A percentile compares a stretch with the other conserved stretches of the same genome.
Conservation (phyloP, 305 asterid genomes). For the Plantago coronopus region DNA sequence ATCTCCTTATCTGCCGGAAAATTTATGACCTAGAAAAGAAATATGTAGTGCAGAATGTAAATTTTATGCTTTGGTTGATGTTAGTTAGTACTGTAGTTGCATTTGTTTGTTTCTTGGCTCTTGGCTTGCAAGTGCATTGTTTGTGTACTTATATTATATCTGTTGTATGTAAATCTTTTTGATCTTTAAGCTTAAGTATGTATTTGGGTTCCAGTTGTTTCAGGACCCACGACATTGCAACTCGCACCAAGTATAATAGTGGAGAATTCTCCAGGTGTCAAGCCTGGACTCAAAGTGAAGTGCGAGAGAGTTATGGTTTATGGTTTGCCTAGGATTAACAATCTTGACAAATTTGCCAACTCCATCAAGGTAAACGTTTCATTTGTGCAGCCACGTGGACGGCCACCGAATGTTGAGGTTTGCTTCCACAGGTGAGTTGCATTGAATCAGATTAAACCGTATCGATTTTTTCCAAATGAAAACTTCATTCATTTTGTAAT, state of each 20-base stretch:
- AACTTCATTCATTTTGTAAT: neutral
- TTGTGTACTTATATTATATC: neutral
- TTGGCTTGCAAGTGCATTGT: neutral
- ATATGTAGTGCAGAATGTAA: neutral
- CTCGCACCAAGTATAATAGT: constrained; percentile 54
- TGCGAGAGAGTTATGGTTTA: constrained; percentile 67
- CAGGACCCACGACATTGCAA: constrained; percentile 37
- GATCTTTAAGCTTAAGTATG: neutral
- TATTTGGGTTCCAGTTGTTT: constrained; percentile 49
- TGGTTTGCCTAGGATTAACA: constrained; percentile 59
- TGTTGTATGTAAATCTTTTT: neutral
- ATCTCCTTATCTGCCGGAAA: too few species aligned
- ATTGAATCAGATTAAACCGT: constrained; percentile 8
- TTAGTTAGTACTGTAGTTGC: too few species aligned
- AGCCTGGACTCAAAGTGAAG: constrained; percentile 61
- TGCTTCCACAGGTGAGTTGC: constrained; percentile 86
- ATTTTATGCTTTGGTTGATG: neutral
- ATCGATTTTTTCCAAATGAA: neutral
- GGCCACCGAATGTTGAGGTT: constrained; percentile 45
- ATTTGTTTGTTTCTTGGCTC: too few species aligned
- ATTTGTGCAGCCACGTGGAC: constrained; percentile 35
- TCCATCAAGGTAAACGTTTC: constrained; percentile 63
- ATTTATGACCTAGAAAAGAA: too few species aligned
- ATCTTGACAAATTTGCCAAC: constrained; percentile 58
- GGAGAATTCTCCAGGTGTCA: constrained; percentile 70